These are phyloP conservation scores for Biscogniauxia mediterranea DNA, from an alignment of 2,329 filamentous ascomycete genomes.

Conservation along the genomic window DNA sequence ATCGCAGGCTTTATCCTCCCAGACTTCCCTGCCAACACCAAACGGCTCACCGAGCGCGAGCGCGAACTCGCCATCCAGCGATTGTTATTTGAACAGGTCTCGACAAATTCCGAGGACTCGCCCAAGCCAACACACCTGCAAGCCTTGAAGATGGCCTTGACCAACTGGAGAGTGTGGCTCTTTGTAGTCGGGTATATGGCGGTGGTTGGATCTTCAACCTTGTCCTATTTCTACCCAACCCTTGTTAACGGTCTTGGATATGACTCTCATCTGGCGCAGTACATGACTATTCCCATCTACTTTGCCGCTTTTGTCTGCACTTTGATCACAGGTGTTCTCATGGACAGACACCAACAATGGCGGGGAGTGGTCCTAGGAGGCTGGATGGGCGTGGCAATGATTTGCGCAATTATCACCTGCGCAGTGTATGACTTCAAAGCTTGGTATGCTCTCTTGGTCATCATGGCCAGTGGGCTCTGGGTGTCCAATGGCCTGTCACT, in stretches of 20 bases:
- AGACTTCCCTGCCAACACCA: slow-evolving; percentile 66
- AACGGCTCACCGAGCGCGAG: slow-evolving; percentile 56
- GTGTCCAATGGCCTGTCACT: slow-evolving; percentile 50
- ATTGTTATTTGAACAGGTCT: slow-evolving; percentile 58
- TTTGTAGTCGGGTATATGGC: slow-evolving; percentile 43
- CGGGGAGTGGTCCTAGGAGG: slow-evolving; percentile 47
- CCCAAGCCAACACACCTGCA: slow-evolving; percentile 43
- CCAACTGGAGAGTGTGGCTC: slow-evolving; percentile 40
- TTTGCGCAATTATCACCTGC: slow-evolving; percentile 41
- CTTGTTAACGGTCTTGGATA: slow-evolving; percentile 48
- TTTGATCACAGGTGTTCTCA: slow-evolving; percentile 44
- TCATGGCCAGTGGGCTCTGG: slow-evolving; percentile 57
- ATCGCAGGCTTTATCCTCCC: slow-evolving; percentile 62
- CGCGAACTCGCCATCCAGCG: slow-evolving; percentile 59
- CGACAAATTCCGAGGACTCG: slow-evolving; percentile 59
- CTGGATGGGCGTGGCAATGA: slow-evolving; percentile 44
- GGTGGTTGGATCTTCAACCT: slow-evolving; percentile 42
- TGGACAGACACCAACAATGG: slow-evolving; percentile 44
- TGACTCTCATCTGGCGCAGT: slow-evolving; percentile 43
- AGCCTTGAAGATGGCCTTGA: slow-evolving; percentile 31
- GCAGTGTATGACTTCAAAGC: slow-evolving; percentile 49
- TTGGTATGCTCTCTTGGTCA: slow-evolving; percentile 52
- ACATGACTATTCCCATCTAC: slow-evolving; percentile 54
- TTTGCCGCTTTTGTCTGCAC: slow-evolving; percentile 50
- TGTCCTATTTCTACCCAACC: slow-evolving; percentile 49